Evolutionary conservation across 768 basidiomycete species (phyloP).

Genomic region (Trametes cinnabarina): DNA sequence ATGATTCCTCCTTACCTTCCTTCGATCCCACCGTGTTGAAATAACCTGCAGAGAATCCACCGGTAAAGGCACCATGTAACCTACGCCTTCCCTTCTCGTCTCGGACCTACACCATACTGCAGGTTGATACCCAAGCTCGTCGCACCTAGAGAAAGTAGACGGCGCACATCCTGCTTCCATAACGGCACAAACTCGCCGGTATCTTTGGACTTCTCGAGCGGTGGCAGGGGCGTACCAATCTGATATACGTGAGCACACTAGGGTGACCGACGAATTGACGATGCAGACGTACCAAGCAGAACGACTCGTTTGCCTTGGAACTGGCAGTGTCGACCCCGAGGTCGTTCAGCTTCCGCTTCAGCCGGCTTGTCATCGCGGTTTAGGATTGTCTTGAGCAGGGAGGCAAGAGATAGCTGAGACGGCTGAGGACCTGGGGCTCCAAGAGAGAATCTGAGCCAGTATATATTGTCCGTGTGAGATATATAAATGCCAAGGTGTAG

Average conservation of each 20-base stretch:
- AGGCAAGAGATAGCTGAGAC: neutral
- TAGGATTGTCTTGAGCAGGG: neutral
- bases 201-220: conserved; percentile 92
- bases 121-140: neutral
- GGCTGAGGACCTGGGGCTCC: neutral
- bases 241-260: conserved; percentile 30
- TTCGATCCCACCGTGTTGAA: conserved; percentile 95
- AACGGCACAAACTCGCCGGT: conserved; percentile 92
- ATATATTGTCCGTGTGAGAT: too few species aligned
- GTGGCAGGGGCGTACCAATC: conserved; percentile 94
- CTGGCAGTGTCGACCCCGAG: conserved; percentile 72
- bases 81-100: conserved; percentile 92
- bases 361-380: conserved; percentile 45
- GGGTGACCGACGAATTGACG: too few species aligned
- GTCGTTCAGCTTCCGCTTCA: conserved; percentile 85
- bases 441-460: too few species aligned
- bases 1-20: conserved; percentile 58
- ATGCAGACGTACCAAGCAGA: conserved; percentile 65
- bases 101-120: conserved; percentile 55
- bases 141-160: conserved; percentile 10
- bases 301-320: conserved; percentile 74
- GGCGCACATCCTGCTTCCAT: conserved; percentile 92
- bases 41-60: conserved; percentile 97
- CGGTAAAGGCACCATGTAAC: conserved; percentile 98
- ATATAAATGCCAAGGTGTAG: too few species aligned